Evolutionary conservation across 2,329 filamentous ascomycete species (phyloP), one percentile per base, ranked within the genome.

Genomic region (Hypoxylon sp.): DNA sequence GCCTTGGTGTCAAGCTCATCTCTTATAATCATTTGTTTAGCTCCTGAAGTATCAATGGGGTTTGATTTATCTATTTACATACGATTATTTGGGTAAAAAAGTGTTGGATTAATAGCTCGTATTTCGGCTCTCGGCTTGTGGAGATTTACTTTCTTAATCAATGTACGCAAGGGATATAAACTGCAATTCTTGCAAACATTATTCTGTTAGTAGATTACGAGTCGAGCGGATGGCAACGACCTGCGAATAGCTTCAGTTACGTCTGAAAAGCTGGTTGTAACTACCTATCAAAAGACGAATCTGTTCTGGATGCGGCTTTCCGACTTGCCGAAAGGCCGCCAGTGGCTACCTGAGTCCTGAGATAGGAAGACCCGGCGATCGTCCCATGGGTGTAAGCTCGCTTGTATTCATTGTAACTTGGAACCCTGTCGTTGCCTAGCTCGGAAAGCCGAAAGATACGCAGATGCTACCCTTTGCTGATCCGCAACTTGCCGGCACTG

Each of bases 241-340:
- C 47, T 59, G 59, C 52, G 55, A 65, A 65, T 65, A 65, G 47
- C 63, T 51, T 65, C 63, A 61, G 34, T 26, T 30, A 51, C 8
- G 19, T 41, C 48, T 41, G 7, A 15, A 41, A 39, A 39, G 19
- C 44, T 47, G 32, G 32, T 28, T 20, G 49, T 47, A 32, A 56
- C 30, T 30, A 32, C 53, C 30, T 30, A 30, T 19, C n/a, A 43
- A 4, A 4, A 24, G 19, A 41, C 28, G 46, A 46, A 47, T 46
- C 52, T 44, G 28, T 46, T 41, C 59, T 59, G 15, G 26, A 59
- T 50, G n/a, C 20, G 47, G 47, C 48, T 50, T 59, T 62, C 63
- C 51, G 59, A 39, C 44, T 8, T 37, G 24, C 50, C 50, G 51
- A 60, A 39, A 15, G 43, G 59, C 47, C 19, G 43, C 26, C 6